Evolutionary conservation across 805 yeast genomes (phyloP).

Genomic region (Metschnikowia amazonensis): DNA sequence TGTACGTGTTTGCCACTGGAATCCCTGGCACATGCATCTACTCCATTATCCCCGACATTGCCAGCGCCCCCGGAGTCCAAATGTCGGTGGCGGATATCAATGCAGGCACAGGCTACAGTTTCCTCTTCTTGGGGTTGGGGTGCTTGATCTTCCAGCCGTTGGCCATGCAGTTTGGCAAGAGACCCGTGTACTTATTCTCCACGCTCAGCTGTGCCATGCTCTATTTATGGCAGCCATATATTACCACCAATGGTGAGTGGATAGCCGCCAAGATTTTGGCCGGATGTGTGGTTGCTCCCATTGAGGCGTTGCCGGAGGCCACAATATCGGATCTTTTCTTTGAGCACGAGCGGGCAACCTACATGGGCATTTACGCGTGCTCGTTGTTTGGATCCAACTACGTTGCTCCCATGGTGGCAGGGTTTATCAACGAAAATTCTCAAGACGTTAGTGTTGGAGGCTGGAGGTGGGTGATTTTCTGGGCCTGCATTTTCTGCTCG

Average conservation of each 20-base stretch:
- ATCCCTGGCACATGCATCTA: slow-evolving; percentile 17
- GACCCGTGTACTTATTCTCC: slow-evolving; percentile 42
- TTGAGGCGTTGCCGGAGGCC: slow-evolving; percentile 49
- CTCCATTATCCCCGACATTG: slow-evolving; percentile 16
- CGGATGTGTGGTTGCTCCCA: slow-evolving; percentile 34
- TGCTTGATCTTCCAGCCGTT: slow-evolving; percentile 50
- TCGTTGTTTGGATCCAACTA: slow-evolving; percentile 24
- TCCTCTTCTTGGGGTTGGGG: slow-evolving; percentile 29
- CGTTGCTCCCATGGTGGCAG: slow-evolving; percentile 18
- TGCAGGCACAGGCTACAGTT: slow-evolving; percentile 17
- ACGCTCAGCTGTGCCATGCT: slow-evolving; percentile 36
- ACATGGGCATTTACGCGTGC: slow-evolving; percentile 18
- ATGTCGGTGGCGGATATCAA: slow-evolving; percentile 15
- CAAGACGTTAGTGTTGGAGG: slow-evolving; percentile 10
- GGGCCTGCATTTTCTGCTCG: slow-evolving; percentile 13
- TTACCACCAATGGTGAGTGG: slow-evolving; percentile 27
- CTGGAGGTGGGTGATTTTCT: slow-evolving; percentile 18
- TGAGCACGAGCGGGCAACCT: slow-evolving; percentile 40
- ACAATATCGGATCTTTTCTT: slow-evolving; percentile 48
- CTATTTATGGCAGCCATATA: slow-evolving; percentile 41
- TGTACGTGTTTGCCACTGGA: slow-evolving; percentile 41
- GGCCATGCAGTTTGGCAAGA: slow-evolving; percentile 47
- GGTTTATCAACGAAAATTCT: slow-evolving; percentile 18
- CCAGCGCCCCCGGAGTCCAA: slow-evolving; percentile 13
- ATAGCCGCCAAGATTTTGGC: slow-evolving; percentile 16